Conservation (phyloP, 768 basidiomycete genomes). For the Pleurotus tuoliensis region DNA sequence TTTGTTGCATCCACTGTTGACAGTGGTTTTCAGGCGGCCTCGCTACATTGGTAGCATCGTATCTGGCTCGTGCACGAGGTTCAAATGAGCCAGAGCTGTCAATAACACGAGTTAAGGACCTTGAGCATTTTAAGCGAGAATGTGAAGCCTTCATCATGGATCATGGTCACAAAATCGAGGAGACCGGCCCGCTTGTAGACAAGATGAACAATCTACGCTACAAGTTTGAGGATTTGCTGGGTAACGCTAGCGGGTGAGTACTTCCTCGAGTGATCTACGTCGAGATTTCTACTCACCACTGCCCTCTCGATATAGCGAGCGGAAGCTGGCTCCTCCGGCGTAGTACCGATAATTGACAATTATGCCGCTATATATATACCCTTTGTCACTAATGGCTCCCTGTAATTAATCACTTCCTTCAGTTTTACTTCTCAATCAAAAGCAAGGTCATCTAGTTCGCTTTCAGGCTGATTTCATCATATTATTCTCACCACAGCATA, state of each 20-base stretch:
- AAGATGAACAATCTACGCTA: constrained; percentile 28
- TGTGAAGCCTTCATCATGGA: constrained; percentile 56
- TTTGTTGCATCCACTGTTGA: background rate
- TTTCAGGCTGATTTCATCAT: too few species aligned
- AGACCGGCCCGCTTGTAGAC: constrained; percentile 8
- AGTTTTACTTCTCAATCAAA: too few species aligned
- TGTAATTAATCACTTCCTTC: too few species aligned
- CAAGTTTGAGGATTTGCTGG: constrained; percentile 45
- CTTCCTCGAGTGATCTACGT: background rate
- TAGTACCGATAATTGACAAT: background rate
- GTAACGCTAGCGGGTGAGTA: constrained; percentile 34
- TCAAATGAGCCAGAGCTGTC: constrained; percentile 71
- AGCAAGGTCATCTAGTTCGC: too few species aligned
- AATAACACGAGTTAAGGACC: constrained; percentile 47
- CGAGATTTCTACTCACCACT: background rate
- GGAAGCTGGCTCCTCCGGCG: constrained; percentile 9
- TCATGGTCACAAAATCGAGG: constrained; percentile 35
- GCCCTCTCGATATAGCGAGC: constrained; percentile 1
- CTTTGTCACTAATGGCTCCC: too few species aligned
- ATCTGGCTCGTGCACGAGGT: constrained; percentile 65
- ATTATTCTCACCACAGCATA: too few species aligned
- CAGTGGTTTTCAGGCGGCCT: constrained; percentile 44
- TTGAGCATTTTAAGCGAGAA: constrained; percentile 67
- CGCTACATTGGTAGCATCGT: constrained; percentile 66
- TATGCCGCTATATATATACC: too few species aligned